Evolutionary conservation across 352 stramenopile species (phyloP), one percentile per base, ranked within the genome.

Genomic region (Pythium coloratum): DNA sequence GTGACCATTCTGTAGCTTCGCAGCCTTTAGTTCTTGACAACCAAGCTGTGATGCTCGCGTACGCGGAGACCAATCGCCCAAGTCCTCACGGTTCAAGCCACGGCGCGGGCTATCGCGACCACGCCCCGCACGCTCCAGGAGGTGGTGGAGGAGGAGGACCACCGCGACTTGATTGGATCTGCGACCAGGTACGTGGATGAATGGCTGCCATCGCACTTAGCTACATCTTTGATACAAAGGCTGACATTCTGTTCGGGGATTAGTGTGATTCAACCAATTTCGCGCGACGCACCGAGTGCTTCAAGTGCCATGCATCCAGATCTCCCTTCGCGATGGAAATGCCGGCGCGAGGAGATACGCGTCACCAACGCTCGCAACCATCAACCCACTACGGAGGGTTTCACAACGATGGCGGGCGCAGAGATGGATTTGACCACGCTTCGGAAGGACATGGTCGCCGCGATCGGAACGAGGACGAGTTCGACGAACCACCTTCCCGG

Each of bases 191-290:
- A 44, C 4, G 61, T 55, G 42, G 18, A 28, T 3, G 16, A 30
- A 16, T n/a, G 10, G 9, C 10, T 26, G 26, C 9, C 5, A 24
- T 24, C 20, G 20, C 20, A 38, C 33, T 38, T 12, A 10, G 33
- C 33, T 38, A 38, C 10, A 38, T 10, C 33, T 16, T 7, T 44
- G 10, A 12, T 16, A 12, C 6, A 32, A 20, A 13, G 3, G 13
- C 14, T 30, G 13, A 14, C 1, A 3, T 24, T n/a, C 36, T 30
- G 9, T n/a, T 3, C 47, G 20, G 20, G 20, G 20, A 24, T 24
- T 24, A 95, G 87, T 95, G 87, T 62, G 71, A 89, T 44, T 72
- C 76, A n/a, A 82, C 76, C 13, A 95, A 94, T 61, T 95, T 94
- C 66, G 78, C 77, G 14, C 70, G 82, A 18, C 74, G 87, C 28